A percentile compares a stretch with the other conserved stretches of the same genome.
Evolutionary conservation across 2,329 filamentous ascomycete species (phyloP).

Genomic region (Colletotrichum eremochloae): DNA sequence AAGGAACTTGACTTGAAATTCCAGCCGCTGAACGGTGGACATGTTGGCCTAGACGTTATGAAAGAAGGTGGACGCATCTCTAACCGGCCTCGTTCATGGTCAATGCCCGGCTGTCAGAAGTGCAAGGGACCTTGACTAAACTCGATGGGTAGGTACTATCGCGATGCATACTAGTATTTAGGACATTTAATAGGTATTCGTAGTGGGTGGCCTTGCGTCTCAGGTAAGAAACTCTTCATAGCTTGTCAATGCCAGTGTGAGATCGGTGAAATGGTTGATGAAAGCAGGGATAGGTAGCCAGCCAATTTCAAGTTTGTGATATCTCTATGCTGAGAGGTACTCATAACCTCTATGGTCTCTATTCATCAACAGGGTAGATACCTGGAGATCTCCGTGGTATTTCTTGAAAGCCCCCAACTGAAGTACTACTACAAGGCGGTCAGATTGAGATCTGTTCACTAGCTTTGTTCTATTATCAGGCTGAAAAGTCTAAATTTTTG

Average conservation of each 20-base stretch:
- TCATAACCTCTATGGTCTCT: no score
- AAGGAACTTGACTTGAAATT: constrained; percentile 53
- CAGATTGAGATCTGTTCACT: neutral
- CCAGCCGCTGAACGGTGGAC: constrained; percentile 52
- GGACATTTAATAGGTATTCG: neutral
- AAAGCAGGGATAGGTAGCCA: no score
- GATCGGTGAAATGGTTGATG: neutral
- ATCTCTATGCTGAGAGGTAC: no score
- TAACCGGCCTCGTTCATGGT: constrained; percentile 43
- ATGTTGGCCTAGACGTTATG: constrained; percentile 48
- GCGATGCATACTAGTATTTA: neutral
- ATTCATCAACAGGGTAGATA: no score
- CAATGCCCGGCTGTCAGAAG: constrained; percentile 37
- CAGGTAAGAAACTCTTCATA: constrained; percentile 11
- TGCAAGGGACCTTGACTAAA: no score
- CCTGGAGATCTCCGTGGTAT: no score
- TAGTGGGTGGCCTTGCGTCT: constrained; percentile 5
- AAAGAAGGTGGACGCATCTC: constrained; percentile 41
- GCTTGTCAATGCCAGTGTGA: no score
- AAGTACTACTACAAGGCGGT: no score
- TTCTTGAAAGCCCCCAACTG: no score
- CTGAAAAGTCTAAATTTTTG: neutral
- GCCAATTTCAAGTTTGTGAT: no score
- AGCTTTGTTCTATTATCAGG: neutral
- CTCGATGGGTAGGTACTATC: no score